phyloP scores from a whole-genome alignment of 441 rosid species.

The Codiaeum variegatum region DNA sequence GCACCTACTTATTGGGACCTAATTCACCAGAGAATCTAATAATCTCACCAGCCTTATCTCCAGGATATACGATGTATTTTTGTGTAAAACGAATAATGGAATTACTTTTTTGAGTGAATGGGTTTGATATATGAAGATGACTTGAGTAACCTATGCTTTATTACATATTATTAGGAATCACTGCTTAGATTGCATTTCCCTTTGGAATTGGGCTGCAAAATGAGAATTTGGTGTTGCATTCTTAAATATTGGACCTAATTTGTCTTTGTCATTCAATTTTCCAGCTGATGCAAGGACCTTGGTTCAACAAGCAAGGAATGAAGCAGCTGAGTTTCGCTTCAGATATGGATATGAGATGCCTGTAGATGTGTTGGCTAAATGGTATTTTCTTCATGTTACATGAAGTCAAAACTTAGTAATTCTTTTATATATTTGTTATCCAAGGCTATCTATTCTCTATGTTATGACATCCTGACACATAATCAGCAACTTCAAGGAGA shows the following conservation, averaged over 20 bases:
- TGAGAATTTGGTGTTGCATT: too few species aligned
- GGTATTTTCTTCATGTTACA: constrained; percentile 27
- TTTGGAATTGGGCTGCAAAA: background rate
- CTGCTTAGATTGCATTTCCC: too few species aligned
- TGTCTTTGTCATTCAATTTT: background rate
- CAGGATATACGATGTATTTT: too few species aligned
- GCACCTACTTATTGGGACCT: too few species aligned
- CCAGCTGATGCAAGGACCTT: constrained; percentile 98
- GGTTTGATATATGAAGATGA: too few species aligned
- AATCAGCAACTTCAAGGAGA: background rate
- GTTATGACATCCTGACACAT: too few species aligned
- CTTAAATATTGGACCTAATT: background rate
- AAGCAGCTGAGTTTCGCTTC: constrained; percentile 94
- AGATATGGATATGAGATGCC: constrained; percentile 98
- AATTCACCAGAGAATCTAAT: background rate
- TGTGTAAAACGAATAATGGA: too few species aligned
- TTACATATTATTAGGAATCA: background rate
- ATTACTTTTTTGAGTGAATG: too few species aligned
- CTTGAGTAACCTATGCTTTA: background rate
- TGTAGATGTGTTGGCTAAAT: constrained; percentile 80
- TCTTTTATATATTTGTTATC: too few species aligned
- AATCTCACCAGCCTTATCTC: too few species aligned
- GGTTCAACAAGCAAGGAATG: constrained; percentile 96
- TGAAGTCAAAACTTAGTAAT: too few species aligned
- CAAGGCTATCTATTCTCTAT: too few species aligned